phyloP scores from a whole-genome alignment of 352 stramenopile genomes.

The Elongisporangium anandrum region DNA sequence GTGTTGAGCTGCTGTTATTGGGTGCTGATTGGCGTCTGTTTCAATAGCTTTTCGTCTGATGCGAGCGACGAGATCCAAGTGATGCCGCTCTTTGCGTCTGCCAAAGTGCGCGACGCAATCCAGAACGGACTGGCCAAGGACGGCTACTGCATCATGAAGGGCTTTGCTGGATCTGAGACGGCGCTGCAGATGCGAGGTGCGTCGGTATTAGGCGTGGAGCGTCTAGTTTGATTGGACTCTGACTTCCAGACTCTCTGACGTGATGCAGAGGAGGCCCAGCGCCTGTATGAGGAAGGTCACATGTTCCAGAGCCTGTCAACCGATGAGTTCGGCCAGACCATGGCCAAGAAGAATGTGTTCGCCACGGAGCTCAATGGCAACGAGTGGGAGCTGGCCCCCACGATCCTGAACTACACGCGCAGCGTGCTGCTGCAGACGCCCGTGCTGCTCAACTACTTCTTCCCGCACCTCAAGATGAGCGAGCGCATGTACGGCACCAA shows the following conservation, averaged over 20 bases:
- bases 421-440: constrained; percentile 45
- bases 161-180: constrained; percentile 33
- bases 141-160: constrained; percentile 34
- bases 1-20: background rate
- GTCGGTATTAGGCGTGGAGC: too few species aligned
- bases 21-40: background rate
- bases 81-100: constrained; percentile 34
- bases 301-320: constrained; percentile 52
- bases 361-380: constrained; percentile 41
- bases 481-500: constrained; percentile 39
- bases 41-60: constrained; percentile 4
- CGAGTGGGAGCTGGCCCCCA: constrained; percentile 44
- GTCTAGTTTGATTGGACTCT: too few species aligned
- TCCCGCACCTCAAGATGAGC: constrained; percentile 45
- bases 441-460: constrained; percentile 38
- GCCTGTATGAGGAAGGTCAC: constrained; percentile 35
- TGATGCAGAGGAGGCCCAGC: constrained; percentile 28
- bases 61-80: constrained; percentile 26
- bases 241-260: background rate
- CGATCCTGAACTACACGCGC: constrained; percentile 46
- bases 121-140: constrained; percentile 29
- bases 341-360: constrained; percentile 45
- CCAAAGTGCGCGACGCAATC: constrained; percentile 31
- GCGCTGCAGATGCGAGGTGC: constrained; percentile 37
- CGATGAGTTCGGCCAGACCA: constrained; percentile 32